Percentiles rank a stretch among this genome's conserved stretches.
These are phyloP conservation scores for Fraxinus sp. DNA, from an alignment of 305 asterid genomes.

Conservation along the genomic window DNA sequence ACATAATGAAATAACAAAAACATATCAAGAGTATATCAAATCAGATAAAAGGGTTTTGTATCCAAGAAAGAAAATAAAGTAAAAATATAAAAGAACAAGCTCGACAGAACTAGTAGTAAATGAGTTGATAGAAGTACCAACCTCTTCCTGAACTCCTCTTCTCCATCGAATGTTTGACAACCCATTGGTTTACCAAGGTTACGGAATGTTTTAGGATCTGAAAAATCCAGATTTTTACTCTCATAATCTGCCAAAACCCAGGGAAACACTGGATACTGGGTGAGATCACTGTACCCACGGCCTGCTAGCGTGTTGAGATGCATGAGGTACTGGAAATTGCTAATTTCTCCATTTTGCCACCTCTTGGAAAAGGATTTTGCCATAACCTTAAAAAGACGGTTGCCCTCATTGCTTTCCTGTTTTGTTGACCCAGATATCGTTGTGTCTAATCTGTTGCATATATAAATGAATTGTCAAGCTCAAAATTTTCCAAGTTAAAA, in stretches of 20 bases:
- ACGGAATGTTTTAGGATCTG: conserved; percentile 87
- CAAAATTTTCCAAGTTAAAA: not conserved
- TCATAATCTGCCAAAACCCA: conserved; percentile 97
- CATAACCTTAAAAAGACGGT: conserved; percentile 93
- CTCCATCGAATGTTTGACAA: conserved; percentile 92
- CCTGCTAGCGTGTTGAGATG: conserved; percentile 99
- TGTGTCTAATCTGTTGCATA: conserved; percentile 74
- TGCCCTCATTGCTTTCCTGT: conserved; percentile 91
- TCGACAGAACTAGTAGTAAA: not conserved
- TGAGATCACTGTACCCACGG: conserved; percentile 98
- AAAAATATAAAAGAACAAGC: conserved; percentile 7
- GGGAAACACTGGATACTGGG: conserved; percentile 99
- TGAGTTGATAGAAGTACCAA: conserved; percentile 31
- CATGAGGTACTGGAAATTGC: conserved; percentile 99
- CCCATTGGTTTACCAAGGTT: conserved; percentile 96
- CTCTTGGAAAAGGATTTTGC: conserved; percentile 96
- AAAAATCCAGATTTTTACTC: conserved; percentile 78
- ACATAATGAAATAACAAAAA: conserved; percentile 19
- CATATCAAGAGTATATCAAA: conserved; percentile 18
- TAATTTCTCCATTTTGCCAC: conserved; percentile 99
- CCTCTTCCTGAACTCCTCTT: conserved; percentile 98
- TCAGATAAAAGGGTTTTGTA: not conserved
- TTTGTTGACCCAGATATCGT: conserved; percentile 91
- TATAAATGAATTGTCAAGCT: not conserved
- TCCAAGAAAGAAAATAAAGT: not conserved